phyloP scores from a whole-genome alignment of 345 rosid genomes.

The Citrus medica region DNA sequence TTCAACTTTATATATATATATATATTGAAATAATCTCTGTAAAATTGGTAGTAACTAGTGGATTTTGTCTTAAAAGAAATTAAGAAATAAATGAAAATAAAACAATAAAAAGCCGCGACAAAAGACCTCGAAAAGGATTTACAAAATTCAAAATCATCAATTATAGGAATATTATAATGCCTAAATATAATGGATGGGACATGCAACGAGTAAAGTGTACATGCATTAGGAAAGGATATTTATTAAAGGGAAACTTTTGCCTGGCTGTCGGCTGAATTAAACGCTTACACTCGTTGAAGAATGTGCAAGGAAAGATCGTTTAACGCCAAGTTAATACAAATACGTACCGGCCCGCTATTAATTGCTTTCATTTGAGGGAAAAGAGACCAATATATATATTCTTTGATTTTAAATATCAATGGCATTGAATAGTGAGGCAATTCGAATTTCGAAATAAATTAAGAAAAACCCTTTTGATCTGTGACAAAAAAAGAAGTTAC shows the following conservation, averaged over 20 bases:
- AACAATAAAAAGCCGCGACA: neutral
- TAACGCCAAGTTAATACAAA: neutral
- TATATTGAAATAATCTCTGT: too few species aligned
- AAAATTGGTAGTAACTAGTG: too few species aligned
- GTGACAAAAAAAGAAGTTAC: too few species aligned
- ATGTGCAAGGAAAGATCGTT: neutral
- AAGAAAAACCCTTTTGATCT: too few species aligned
- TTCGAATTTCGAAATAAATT: too few species aligned
- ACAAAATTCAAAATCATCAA: neutral
- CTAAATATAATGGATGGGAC: neutral
- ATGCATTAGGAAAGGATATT: too few species aligned
- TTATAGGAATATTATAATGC: neutral
- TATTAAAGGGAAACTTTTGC: neutral
- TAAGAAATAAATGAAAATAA: neutral
- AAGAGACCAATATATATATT: too few species aligned
- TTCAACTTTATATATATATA: too few species aligned
- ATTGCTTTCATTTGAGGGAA: neutral
- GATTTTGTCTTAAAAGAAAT: neutral
- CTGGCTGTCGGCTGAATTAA: neutral
- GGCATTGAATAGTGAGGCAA: neutral
- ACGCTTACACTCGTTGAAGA: neutral
- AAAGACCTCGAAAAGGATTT: neutral
- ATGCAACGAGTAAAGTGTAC: too few species aligned
- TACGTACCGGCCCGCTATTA: neutral
- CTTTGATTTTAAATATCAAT: too few species aligned